These are phyloP conservation scores for Ophiostoma novo-ulmi DNA, from an alignment of 2,329 filamentous ascomycete genomes.

Conservation along the genomic window DNA sequence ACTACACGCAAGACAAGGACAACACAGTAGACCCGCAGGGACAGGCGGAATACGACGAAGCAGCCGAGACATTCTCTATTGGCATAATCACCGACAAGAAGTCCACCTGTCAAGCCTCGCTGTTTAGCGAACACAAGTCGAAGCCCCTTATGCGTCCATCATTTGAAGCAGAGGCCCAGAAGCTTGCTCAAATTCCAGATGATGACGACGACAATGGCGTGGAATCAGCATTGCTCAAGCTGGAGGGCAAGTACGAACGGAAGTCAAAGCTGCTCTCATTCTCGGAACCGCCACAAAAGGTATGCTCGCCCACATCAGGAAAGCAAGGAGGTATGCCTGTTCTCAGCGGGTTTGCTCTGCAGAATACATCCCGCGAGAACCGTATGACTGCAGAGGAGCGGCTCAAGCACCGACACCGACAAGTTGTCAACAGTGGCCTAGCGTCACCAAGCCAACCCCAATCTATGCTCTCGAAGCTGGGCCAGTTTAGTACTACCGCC, in stretches of 20 bases:
- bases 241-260: slow-evolving; percentile 78
- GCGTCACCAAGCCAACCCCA: not conserved
- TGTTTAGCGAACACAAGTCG: slow-evolving; percentile 59
- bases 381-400: slow-evolving; percentile 38
- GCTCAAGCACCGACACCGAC: slow-evolving; percentile 43
- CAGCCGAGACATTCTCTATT: slow-evolving; percentile 46
- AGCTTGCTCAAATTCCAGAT: slow-evolving; percentile 82
- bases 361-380: slow-evolving; percentile 22
- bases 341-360: slow-evolving; percentile 19
- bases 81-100: slow-evolving; percentile 52
- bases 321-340: not conserved
- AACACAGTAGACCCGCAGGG: slow-evolving; percentile 34
- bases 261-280: slow-evolving; percentile 42
- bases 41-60: not conserved
- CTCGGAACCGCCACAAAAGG: not conserved
- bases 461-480: not conserved
- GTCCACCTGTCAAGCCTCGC: slow-evolving; percentile 45
- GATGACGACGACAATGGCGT: slow-evolving; percentile 81
- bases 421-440: slow-evolving; percentile 37
- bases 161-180: slow-evolving; percentile 83
- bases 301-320: not conserved
- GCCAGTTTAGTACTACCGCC: slow-evolving; percentile 2
- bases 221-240: slow-evolving; percentile 84
- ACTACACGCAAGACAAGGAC: slow-evolving; percentile 30
- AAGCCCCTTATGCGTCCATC: slow-evolving; percentile 64